Conservation (phyloP, 257 asterid genomes). For the Schizonepeta tenuifolia region DNA sequence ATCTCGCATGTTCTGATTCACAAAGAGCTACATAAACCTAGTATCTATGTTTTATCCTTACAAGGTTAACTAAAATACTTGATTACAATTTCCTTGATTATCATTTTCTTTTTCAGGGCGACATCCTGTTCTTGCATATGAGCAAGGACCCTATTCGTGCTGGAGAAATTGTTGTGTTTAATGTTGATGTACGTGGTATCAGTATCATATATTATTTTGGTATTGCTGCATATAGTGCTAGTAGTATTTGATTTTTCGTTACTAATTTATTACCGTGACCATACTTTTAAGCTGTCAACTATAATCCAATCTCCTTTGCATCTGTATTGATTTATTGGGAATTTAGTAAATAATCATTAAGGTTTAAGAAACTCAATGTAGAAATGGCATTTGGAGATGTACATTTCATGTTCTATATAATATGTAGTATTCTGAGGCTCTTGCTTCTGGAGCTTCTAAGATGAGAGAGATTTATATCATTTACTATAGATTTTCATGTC, state of each 20-base stretch:
- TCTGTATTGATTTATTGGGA: constrained; percentile 22
- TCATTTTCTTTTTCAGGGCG: constrained; percentile 75
- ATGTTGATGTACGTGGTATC: constrained; percentile 74
- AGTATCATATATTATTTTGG: constrained; percentile 3
- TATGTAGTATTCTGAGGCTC: constrained; percentile 5
- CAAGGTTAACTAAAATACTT: neutral
- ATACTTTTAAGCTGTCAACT: constrained; percentile 6
- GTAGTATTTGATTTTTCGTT: constrained; percentile 18
- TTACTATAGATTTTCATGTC: constrained; percentile 8
- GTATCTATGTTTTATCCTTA: neutral
- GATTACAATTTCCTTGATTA: neutral
- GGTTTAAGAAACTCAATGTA: constrained; percentile 9
- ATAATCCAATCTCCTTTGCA: constrained; percentile 9
- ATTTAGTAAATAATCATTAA: neutral
- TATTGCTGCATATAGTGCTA: constrained; percentile 17
- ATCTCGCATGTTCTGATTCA: neutral
- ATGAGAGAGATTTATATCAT: neutral
- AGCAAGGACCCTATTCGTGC: constrained; percentile 95
- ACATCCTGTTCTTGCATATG: constrained; percentile 96
- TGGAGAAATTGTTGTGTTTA: constrained; percentile 98
- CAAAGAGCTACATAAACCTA: constrained; percentile 8
- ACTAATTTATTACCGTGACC: neutral
- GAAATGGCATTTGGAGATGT: neutral
- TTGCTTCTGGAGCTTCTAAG: neutral
- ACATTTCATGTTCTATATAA: neutral